phyloP scores from a whole-genome alignment of 805 yeast species.

The Candida montana region DNA sequence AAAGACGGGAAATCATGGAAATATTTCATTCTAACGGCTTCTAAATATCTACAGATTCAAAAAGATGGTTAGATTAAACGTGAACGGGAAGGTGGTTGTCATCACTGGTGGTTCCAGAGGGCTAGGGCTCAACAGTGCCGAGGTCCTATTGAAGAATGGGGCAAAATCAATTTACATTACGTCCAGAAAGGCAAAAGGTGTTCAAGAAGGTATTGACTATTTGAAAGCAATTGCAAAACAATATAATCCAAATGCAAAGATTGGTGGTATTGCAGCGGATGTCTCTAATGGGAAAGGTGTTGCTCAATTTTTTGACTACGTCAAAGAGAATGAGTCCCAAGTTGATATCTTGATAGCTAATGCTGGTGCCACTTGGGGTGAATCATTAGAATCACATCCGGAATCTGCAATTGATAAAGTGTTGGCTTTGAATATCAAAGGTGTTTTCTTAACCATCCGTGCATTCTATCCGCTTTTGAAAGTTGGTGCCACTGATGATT shows the following conservation, averaged over 20 bases:
- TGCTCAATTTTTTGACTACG: slow-evolving; percentile 37
- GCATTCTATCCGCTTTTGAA: slow-evolving; percentile 53
- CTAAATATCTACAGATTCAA: too few relatives aligned
- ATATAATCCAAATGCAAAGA: slow-evolving; percentile 23
- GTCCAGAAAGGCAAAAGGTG: slow-evolving; percentile 58
- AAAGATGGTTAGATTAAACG: slow-evolving; percentile 28
- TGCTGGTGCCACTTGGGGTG: slow-evolving; percentile 82
- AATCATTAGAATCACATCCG: slow-evolving; percentile 54
- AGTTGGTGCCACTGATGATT: slow-evolving; percentile 44
- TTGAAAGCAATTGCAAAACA: slow-evolving; percentile 28
- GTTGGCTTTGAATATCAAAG: slow-evolving; percentile 55
- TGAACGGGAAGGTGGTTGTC: slow-evolving; percentile 58
- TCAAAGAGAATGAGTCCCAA: slow-evolving; percentile 33
- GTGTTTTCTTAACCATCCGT: slow-evolving; percentile 65
- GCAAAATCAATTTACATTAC: slow-evolving; percentile 58
- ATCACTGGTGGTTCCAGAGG: slow-evolving; percentile 78
- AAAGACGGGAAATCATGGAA: neutral
- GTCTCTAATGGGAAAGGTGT: slow-evolving; percentile 46
- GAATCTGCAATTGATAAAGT: slow-evolving; percentile 58
- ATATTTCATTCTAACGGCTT: too few relatives aligned
- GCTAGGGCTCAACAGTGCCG: slow-evolving; percentile 64
- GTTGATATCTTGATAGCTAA: slow-evolving; percentile 66
- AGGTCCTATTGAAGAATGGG: slow-evolving; percentile 55
- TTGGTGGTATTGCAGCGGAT: slow-evolving; percentile 53
- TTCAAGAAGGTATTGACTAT: slow-evolving; percentile 46